These are phyloP conservation scores for Gaertneriomyces sp. DNA, from an alignment of 192 early-diverging fungal genomes.

Conservation along the genomic window DNA sequence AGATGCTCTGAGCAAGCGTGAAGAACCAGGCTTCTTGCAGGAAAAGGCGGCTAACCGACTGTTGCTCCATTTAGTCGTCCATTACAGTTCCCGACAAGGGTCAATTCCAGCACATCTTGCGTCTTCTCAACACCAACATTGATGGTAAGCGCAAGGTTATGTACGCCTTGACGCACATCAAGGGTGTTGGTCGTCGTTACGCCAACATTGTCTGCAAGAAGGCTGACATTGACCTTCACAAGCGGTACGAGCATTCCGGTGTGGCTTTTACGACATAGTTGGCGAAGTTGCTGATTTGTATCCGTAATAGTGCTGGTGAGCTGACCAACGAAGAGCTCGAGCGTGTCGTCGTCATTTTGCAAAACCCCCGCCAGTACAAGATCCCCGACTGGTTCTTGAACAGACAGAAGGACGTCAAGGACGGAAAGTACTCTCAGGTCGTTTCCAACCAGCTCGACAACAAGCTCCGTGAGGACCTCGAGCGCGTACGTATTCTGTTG, in stretches of 20 bases:
- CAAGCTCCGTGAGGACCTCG: slow-evolving; percentile 97
- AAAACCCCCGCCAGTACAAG: slow-evolving; percentile 99
- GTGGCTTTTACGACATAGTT: neutral
- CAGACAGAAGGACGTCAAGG: slow-evolving; percentile 96
- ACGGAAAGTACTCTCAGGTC: slow-evolving; percentile 92
- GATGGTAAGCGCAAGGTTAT: slow-evolving; percentile 92
- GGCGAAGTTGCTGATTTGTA: slow-evolving; percentile 3
- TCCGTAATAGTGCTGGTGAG: slow-evolving; percentile 83
- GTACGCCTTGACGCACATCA: slow-evolving; percentile 95
- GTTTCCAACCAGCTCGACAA: slow-evolving; percentile 93
- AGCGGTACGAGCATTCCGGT: slow-evolving; percentile 62
- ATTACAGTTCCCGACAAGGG: slow-evolving; percentile 51
- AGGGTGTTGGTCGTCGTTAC: slow-evolving; percentile 98
- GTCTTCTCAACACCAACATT: slow-evolving; percentile 99
- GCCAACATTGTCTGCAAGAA: slow-evolving; percentile 99
- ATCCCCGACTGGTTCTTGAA: slow-evolving; percentile 99
- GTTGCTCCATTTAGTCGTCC: slow-evolving; percentile 18
- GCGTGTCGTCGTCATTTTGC: slow-evolving; percentile 96
- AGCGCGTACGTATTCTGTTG: slow-evolving; percentile 56
- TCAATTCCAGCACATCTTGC: slow-evolving; percentile 96
- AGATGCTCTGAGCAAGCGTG: too few relatives aligned
- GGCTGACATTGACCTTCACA: slow-evolving; percentile 95
- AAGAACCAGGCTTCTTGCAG: neutral
- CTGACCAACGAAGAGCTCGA: slow-evolving; percentile 96
- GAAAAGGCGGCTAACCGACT: neutral